Base-by-base conservation (phyloP, 139 green algal genomes). In the Picochlorum sp. region DNA sequence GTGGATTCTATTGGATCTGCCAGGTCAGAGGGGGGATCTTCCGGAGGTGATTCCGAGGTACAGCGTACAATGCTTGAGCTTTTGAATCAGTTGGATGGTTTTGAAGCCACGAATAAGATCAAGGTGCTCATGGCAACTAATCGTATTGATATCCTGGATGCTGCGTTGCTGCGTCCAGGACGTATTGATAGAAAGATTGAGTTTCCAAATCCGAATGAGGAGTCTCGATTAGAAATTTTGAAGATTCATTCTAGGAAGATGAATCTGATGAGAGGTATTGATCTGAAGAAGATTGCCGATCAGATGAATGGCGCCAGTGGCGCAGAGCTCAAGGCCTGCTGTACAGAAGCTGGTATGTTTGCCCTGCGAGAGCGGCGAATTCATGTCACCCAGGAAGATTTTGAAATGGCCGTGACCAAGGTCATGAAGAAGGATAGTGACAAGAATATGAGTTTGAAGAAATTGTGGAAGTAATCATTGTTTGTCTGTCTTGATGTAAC, bases 91-190 rank as follows among this genome's bases (percentile, higher is more conserved):
- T 84, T 99, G 54, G 94, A 99, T 68, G 94, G 94, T 14, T 99
- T 99, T 68, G 94, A 99, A 81, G 91, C 88, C 16, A 92, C 81
- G 49, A 97, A 98, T 76, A 95, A 98, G 75, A 97, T 98, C 85
- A 98, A 98, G 86, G 85, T 96, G 41, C 79, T 97, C n/a, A 97
- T 97, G 88, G 94, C 94, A 21, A 99, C 94, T 65, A 99, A 99
- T 80, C 77, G 94, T 38, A 95, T 98, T 52, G 94, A 99, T 83
- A 99, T 98, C 74, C 77, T 99, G 55, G 94, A 99, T 74, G 64
- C 83, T 11, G 94, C 94, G 4, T 85, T 99, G 65, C 86, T 99
- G 66, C 86, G 94, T n/a, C 94, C 94, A 0, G 94, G 94, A 1
- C 83, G 94, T 58, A 98, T 99, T 60, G 94, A 99, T 77, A 83